These are phyloP conservation scores for Xylaria polymorpha DNA, from an alignment of 2,329 filamentous ascomycete genomes.

Conservation along the genomic window DNA sequence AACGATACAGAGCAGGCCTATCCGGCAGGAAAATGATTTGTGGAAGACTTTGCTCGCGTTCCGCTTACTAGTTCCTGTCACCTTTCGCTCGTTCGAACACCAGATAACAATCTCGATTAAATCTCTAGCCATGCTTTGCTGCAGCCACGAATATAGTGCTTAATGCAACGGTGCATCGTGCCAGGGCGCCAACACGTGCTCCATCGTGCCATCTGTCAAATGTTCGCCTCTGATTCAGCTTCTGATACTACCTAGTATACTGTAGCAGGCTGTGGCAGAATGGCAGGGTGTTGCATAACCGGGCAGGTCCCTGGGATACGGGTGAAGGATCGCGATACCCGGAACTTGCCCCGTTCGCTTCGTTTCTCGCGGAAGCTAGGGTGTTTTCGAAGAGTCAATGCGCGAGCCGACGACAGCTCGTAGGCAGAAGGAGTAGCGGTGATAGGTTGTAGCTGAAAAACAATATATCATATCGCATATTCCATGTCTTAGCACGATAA, in stretches of 20 bases:
- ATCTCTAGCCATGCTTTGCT: background rate
- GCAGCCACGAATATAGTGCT: background rate
- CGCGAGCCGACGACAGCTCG: slow-evolving; percentile 1
- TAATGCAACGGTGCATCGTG: slow-evolving; percentile 1
- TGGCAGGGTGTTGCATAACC: slow-evolving; percentile 14
- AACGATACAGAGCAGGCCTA: background rate
- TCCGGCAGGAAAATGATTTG: background rate
- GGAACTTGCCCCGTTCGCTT: slow-evolving; percentile 30
- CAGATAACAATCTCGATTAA: background rate
- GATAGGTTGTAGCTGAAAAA: slow-evolving; percentile 4
- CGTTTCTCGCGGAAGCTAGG: slow-evolving; percentile 22
- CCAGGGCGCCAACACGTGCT: slow-evolving; percentile 12
- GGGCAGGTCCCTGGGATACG: slow-evolving; percentile 4
- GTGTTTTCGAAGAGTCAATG: slow-evolving; percentile 11
- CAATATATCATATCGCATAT: background rate
- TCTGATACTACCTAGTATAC: background rate
- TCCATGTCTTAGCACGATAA: slow-evolving; percentile 10
- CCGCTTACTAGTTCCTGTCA: slow-evolving; percentile 9
- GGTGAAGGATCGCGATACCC: slow-evolving; percentile 19
- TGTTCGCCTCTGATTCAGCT: background rate
- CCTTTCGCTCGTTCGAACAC: background rate
- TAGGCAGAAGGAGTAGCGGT: background rate
- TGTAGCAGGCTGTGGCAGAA: background rate
- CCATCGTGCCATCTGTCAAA: slow-evolving; percentile 10
- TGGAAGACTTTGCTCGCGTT: background rate